Evolutionary conservation across 2,329 filamentous ascomycete genomes (phyloP).

Genomic region (Trichoderma harzianum): DNA sequence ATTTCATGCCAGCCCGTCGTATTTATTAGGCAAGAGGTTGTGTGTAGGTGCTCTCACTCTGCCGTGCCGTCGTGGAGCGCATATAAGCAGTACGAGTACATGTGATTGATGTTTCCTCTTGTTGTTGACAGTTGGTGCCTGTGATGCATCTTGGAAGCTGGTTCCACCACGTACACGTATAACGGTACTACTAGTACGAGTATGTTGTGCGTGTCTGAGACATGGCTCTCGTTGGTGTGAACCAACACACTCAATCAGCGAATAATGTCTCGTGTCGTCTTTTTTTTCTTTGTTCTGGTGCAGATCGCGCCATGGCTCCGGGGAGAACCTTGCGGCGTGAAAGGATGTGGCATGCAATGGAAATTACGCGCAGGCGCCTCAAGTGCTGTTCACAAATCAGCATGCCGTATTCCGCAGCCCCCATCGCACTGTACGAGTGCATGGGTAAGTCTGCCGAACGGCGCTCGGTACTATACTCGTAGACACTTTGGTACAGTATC

Average conservation of each 20-base stretch:
- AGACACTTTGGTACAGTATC: background rate
- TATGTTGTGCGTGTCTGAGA: background rate
- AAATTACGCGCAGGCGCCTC: background rate
- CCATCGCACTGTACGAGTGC: background rate
- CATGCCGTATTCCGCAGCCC: background rate
- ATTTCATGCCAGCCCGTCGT: background rate
- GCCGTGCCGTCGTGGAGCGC: background rate
- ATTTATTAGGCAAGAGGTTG: background rate
- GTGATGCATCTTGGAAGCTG: background rate
- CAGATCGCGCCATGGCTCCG: background rate
- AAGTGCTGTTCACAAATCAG: background rate
- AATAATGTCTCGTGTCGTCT: background rate
- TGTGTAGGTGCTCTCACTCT: background rate
- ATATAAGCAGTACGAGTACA: too few species aligned
- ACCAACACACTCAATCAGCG: background rate
- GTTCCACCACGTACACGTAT: background rate
- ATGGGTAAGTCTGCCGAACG: background rate
- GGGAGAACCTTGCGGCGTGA: background rate
- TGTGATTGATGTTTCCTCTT: too few species aligned
- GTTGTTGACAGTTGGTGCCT: background rate
- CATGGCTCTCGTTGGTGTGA: background rate
- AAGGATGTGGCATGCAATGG: background rate
- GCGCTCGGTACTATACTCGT: background rate
- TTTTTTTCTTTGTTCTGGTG: background rate
- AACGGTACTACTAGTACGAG: background rate